Percentiles rank a stretch among this genome's conserved stretches.
phyloP scores from a whole-genome alignment of 495 filamentous ascomycete species.

The Talaromyces thailandensis region DNA sequence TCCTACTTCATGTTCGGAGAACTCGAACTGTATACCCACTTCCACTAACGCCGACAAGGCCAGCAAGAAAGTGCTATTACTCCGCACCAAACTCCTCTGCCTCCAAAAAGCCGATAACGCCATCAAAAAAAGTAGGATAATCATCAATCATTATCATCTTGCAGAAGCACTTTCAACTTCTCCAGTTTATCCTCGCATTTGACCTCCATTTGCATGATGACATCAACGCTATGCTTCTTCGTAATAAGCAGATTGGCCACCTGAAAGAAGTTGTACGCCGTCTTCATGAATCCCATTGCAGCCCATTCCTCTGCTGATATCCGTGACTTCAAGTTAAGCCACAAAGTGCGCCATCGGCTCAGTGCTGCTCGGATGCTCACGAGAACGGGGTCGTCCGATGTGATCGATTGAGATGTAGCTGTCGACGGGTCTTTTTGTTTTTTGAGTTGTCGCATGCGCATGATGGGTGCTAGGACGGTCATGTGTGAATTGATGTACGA shows the following conservation, averaged over 20 bases:
- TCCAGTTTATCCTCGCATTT: constrained; percentile 38
- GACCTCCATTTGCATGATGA: constrained; percentile 41
- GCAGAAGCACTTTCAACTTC: constrained; percentile 33
- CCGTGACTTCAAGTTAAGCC: constrained; percentile 23
- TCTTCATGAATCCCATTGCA: constrained; percentile 38
- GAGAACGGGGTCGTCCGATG: constrained; percentile 27
- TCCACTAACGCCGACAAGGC: background rate
- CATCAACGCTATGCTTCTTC: constrained; percentile 38
- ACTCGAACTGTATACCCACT: background rate
- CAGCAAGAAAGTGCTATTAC: background rate
- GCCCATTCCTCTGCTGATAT: constrained; percentile 30
- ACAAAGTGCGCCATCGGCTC: constrained; percentile 29
- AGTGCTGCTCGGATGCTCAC: constrained; percentile 25
- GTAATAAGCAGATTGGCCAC: constrained; percentile 37
- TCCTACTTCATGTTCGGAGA: background rate
- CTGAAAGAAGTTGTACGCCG: constrained; percentile 38
- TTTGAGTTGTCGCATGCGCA: constrained; percentile 9
- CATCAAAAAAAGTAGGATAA: background rate
- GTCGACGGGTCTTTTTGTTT: constrained; percentile 19
- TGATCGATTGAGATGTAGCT: constrained; percentile 2
- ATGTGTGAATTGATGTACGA: constrained; percentile 39
- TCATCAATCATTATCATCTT: constrained; percentile 27
- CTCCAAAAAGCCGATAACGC: background rate
- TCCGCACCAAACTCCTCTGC: background rate
- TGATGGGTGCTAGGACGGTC: constrained; percentile 26